Evolutionary conservation across 169 alveolate genomes (phyloP).

Genomic region (Cryptosporidium canis): DNA sequence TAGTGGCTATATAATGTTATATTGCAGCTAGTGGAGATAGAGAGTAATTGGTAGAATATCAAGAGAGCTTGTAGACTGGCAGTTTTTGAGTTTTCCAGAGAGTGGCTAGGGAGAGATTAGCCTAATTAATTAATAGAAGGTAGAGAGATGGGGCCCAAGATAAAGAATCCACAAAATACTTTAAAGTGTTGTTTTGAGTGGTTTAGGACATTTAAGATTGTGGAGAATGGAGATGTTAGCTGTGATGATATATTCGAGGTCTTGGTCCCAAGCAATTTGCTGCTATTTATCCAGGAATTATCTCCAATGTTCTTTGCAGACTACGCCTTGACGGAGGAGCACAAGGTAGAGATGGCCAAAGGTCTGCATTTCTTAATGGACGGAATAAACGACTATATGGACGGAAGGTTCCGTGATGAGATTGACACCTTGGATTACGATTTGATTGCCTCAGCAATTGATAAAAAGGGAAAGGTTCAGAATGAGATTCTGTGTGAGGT

Average conservation of each 20-base stretch:
- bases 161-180: conserved; percentile 44
- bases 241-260: conserved; percentile 49
- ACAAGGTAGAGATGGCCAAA: conserved; percentile 1
- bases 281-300: conserved; percentile 57
- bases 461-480: conserved; percentile 26
- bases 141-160: conserved; percentile 8
- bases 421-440: conserved; percentile 64
- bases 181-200: conserved; percentile 63
- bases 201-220: conserved; percentile 53
- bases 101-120: neutral
- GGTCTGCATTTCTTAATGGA: conserved; percentile 69
- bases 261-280: conserved; percentile 33
- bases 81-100: neutral
- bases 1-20: neutral
- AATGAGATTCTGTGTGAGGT: conserved; percentile 8
- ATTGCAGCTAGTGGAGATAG: neutral
- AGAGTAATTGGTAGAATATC: neutral
- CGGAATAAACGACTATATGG: conserved; percentile 61
- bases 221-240: conserved; percentile 36
- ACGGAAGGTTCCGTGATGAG: conserved; percentile 63
- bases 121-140: neutral
- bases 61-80: neutral
- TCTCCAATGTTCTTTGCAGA: conserved; percentile 73
- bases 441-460: conserved; percentile 55
- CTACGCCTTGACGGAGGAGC: conserved; percentile 44